Conservation (phyloP, 306 rosid species). For the Bauhinia variegata region DNA sequence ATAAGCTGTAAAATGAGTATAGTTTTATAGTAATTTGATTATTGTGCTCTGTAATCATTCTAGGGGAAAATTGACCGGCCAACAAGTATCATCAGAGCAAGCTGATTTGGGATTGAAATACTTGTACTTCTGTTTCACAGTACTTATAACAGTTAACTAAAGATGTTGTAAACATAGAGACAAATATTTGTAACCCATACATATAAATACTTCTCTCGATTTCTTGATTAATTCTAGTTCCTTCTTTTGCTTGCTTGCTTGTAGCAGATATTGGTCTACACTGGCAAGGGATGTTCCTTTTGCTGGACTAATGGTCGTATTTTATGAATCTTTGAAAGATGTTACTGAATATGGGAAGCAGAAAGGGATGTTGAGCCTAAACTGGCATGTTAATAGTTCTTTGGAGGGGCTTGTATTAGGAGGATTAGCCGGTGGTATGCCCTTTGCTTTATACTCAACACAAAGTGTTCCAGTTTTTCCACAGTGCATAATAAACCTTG, state of each 20-base stretch:
- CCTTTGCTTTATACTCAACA: constrained; percentile 32
- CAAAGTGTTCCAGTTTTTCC: background rate
- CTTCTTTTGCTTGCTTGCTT: constrained; percentile 43
- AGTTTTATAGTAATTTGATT: background rate
- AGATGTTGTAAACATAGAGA: background rate
- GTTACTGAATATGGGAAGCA: constrained; percentile 61
- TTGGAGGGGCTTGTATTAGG: constrained; percentile 78
- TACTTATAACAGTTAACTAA: constrained; percentile 2
- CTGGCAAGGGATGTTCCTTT: constrained; percentile 94
- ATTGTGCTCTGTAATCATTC: background rate
- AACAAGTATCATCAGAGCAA: background rate
- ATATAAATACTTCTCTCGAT: background rate
- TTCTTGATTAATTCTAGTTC: constrained; percentile 26
- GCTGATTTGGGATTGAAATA: constrained; percentile 4
- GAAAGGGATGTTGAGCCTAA: constrained; percentile 51
- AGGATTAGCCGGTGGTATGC: constrained; percentile 92
- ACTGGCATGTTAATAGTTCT: constrained; percentile 57
- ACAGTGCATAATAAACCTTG: background rate
- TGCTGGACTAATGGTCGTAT: constrained; percentile 90
- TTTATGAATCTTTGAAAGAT: constrained; percentile 81
- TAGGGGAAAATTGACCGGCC: background rate
- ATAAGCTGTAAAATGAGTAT: constrained; percentile 29
- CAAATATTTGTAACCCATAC: background rate
- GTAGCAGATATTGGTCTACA: constrained; percentile 74
- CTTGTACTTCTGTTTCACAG: constrained; percentile 1